Conservation (phyloP, 1,139 yeast species). For the Tardiomyces digboiensis region DNA sequence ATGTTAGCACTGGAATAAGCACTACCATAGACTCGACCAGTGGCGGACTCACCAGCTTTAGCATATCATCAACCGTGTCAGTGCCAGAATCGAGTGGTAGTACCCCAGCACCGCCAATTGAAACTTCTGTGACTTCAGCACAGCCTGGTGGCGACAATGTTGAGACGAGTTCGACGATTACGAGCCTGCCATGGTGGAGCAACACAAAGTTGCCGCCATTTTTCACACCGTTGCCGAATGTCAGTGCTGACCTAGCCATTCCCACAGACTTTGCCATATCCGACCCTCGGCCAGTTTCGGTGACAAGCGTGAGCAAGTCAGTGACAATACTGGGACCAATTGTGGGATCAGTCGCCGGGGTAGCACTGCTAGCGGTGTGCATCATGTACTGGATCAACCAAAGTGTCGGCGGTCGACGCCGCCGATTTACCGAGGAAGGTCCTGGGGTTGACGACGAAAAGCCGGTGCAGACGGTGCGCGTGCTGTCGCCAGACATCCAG, state of each 20-base stretch:
- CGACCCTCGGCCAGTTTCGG: neutral
- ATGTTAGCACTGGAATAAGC: too few relatives aligned
- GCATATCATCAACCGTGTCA: too few relatives aligned
- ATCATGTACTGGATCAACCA: neutral
- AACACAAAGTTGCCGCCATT: neutral
- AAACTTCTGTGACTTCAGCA: too few relatives aligned
- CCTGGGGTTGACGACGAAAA: neutral
- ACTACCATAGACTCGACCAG: too few relatives aligned
- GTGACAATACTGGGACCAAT: neutral
- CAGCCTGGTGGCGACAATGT: neutral
- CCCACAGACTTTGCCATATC: neutral
- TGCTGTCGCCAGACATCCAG: neutral
- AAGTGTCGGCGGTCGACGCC: neutral
- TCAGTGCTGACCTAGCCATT: neutral
- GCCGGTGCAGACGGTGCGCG: neutral
- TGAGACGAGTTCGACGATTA: neutral
- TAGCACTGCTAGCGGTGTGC: neutral
- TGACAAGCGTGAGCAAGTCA: neutral
- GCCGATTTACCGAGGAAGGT: neutral
- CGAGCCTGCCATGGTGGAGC: neutral
- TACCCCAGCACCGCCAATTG: too few relatives aligned
- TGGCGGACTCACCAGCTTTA: too few relatives aligned
- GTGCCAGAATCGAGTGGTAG: too few relatives aligned
- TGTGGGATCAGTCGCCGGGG: neutral
- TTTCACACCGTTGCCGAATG: neutral